Base-by-base conservation (phyloP, 2,329 filamentous ascomycete species). In the Botrytis medusae region DNA sequence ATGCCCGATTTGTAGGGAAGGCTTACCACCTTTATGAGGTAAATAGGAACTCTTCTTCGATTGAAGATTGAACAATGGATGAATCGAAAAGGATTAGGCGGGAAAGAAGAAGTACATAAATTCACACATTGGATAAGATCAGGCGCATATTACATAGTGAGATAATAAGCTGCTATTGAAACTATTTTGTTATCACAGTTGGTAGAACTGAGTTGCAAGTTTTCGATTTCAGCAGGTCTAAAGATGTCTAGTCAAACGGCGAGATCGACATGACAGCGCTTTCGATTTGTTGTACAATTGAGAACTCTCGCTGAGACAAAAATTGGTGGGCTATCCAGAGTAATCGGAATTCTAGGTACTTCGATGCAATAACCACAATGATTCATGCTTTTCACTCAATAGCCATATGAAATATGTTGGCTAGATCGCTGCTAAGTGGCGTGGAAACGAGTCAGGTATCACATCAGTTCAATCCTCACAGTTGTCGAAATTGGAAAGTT, bases 1-100 rank as follows among this genome's bases (percentile, higher is more conserved):
- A 84, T 99, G 96, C 83, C 96, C 96, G 1, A 98, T 97, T 77
- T 98, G 96, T 83, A 88, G 96, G 77, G 95, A 98, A 84, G 91
- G 92, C 74, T 82, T 98, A 79, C 95, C 95, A 69, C 93, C 95
- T 61, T 83, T 97, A 81, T 98, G 87, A 84, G n/a, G 44, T 34
- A n/a, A 16, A n/a, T 18, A 16, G 14, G 8, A 22, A 32, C 9
- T 29, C 8, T 16, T 34, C 2, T n/a, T 51, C 48, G 32, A 42
- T 10, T 16, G 18, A 18, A 40, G 8, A 54, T 22, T 10, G 9
- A 16, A n/a, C 4, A 4, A 29, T 12, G 18, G 2, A 22, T 29
- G 8, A 1, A 10, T 40, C 29, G 7, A 14, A 40, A 32, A 25
- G 14, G 3, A 18, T 20, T 25, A 2, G 9, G n/a, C 1, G 37